A percentile compares a stretch with the other conserved stretches of the same genome.
Evolutionary conservation across 164 flowering plant genomes (phyloP).

Genomic region (Paratinospora sagittata): DNA sequence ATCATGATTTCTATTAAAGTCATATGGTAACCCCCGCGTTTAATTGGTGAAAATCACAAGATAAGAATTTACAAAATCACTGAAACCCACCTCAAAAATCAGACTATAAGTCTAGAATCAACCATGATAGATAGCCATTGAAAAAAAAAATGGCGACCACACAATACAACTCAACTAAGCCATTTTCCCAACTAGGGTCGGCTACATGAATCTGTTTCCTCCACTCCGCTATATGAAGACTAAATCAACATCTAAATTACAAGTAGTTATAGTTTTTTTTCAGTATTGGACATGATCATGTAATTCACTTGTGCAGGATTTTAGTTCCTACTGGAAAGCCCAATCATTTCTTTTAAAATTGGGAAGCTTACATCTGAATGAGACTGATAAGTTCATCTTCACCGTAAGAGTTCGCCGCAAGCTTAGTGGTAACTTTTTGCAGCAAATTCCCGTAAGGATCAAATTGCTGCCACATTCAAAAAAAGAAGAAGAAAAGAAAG

Average conservation of each 20-base stretch:
- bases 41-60: background rate
- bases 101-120: background rate
- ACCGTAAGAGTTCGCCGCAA: slow-evolving; percentile 77
- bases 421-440: slow-evolving; percentile 67
- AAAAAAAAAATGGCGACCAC: background rate
- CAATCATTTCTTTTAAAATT: background rate
- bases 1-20: background rate
- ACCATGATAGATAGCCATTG: background rate
- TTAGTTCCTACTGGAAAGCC: background rate
- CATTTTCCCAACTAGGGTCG: background rate
- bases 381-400: slow-evolving; percentile 85
- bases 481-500: background rate
- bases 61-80: background rate
- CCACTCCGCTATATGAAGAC: background rate
- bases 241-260: background rate
- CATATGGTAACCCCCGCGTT: background rate
- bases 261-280: no score
- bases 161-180: no score
- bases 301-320: no score
- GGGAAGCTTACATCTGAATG: slow-evolving; percentile 68
- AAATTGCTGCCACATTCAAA: slow-evolving; percentile 57
- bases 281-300: no score
- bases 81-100: background rate
- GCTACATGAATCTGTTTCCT: background rate
- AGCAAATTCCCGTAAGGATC: slow-evolving; percentile 61